phyloP scores from a whole-genome alignment of 257 asterid species.

The Solanum verrucosum region DNA sequence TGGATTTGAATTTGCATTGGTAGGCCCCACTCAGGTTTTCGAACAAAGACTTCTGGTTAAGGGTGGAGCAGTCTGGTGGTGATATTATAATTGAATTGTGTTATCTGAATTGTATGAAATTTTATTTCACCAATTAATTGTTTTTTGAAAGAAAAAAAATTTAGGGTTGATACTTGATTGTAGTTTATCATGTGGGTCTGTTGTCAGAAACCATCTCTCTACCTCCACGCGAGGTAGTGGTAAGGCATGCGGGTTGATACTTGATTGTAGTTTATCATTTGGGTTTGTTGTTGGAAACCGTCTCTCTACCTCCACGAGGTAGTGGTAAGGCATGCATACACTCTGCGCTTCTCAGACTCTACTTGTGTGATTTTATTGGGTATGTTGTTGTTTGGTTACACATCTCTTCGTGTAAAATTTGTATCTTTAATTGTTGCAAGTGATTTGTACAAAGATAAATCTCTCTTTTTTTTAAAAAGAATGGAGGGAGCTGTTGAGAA shows the following conservation, averaged over 20 bases:
- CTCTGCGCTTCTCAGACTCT: fast-evolving
- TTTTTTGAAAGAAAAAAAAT: background rate
- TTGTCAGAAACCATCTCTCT: background rate
- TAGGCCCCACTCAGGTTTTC: too few species aligned
- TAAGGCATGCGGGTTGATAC: background rate
- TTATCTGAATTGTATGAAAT: background rate
- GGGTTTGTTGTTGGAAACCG: background rate
- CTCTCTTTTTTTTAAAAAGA: background rate
- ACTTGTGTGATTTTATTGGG: background rate
- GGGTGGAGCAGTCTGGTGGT: too few species aligned
- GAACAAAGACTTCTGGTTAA: too few species aligned
- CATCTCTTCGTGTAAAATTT: background rate
- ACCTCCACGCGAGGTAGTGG: background rate
- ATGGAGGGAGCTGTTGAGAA: background rate
- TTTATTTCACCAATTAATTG: background rate
- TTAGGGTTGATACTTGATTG: background rate
- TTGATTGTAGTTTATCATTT: background rate
- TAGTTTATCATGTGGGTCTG: background rate
- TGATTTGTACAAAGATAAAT: background rate
- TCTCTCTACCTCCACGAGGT: background rate
- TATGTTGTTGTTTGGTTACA: background rate
- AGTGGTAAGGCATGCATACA: background rate
- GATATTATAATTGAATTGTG: too few species aligned
- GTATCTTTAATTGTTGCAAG: background rate
- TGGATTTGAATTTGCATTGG: too few species aligned